Conservation (phyloP, 768 basidiomycete species). For the Hirschioporus abietinus region DNA sequence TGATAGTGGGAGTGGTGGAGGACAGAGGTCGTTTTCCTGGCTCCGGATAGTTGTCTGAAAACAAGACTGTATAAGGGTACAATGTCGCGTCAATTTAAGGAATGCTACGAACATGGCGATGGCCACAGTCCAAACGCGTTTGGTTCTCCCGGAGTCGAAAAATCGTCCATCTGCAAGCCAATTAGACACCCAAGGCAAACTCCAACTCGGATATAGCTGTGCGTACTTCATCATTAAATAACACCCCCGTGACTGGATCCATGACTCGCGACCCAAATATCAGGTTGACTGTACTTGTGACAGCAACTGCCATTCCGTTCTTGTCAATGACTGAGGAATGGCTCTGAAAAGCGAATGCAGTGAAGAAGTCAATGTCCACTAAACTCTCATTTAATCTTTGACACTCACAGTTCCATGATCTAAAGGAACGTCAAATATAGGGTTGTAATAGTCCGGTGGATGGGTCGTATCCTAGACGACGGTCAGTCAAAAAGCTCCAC, state of each 20-base stretch:
- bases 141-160: conserved; percentile 75
- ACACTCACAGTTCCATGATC: conserved; percentile 84
- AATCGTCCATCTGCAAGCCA: conserved; percentile 74
- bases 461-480: conserved; percentile 70
- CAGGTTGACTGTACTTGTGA: conserved; percentile 88
- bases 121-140: conserved; percentile 82
- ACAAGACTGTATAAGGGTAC: not conserved
- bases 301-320: conserved; percentile 80
- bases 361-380: conserved; percentile 1
- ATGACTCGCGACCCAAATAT: conserved; percentile 87
- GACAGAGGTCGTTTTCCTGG: conserved; percentile 88
- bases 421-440: conserved; percentile 65
- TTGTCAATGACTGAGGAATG: conserved; percentile 81
- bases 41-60: conserved; percentile 79
- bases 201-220: not conserved
- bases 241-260: conserved; percentile 81
- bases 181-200: not conserved
- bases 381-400: not conserved
- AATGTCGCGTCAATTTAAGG: not conserved
- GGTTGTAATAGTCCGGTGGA: conserved; percentile 74
- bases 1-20: conserved; percentile 74
- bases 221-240: conserved; percentile 80
- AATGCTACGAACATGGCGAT: conserved; percentile 57
- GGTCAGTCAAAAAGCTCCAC: not conserved
- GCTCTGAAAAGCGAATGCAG: conserved; percentile 41